These are phyloP conservation scores for Oemleria cerasiformis DNA, from an alignment of 306 rosid species.

Conservation along the genomic window DNA sequence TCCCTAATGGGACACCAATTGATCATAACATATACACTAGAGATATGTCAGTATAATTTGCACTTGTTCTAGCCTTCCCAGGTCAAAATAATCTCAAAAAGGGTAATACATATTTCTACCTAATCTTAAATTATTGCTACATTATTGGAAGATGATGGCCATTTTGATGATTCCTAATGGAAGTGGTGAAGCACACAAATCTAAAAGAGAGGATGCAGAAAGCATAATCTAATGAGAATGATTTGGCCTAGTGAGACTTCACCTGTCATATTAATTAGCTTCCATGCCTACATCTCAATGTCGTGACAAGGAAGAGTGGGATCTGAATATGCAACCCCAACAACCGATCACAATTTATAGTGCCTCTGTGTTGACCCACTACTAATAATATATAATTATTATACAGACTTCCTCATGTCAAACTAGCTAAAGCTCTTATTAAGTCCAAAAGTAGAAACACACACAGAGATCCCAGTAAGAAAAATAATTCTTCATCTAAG, in stretches of 20 bases:
- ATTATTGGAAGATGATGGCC: constrained; percentile 21
- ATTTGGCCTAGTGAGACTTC: constrained; percentile 22
- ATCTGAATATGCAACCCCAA: constrained; percentile 23
- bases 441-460: constrained; percentile 1
- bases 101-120: background rate
- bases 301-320: constrained; percentile 40
- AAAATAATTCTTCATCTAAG: background rate
- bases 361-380: constrained; percentile 28
- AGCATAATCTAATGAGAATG: background rate
- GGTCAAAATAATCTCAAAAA: constrained; percentile 12
- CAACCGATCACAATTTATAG: constrained; percentile 5
- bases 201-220: background rate
- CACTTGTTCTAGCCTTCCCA: constrained; percentile 48
- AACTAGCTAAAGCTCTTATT: background rate
- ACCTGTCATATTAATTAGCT: constrained; percentile 8
- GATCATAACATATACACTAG: background rate
- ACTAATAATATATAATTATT: background rate
- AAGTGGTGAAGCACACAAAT: constrained; percentile 16
- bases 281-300: background rate
- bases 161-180: constrained; percentile 8
- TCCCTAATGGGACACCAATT: constrained; percentile 21
- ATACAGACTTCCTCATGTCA: constrained; percentile 5
- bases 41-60: constrained; percentile 13
- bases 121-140: constrained; percentile 10
- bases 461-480: constrained; percentile 21